Base-by-base conservation (phyloP, 257 asterid genomes). In the Cynanchum wilfordii region DNA sequence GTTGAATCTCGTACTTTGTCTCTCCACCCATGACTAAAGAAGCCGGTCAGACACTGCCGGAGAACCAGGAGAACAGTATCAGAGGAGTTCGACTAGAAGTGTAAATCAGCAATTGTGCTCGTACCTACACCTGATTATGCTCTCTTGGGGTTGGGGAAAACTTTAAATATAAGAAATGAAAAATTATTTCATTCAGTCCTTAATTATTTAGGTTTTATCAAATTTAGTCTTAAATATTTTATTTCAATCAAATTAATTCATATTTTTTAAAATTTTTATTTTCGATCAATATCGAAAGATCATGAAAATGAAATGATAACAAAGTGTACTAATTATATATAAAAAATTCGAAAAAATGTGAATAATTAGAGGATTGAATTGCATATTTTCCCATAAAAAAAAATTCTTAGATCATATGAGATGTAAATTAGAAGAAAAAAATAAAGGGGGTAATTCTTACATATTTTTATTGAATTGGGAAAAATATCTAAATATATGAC, bases 1-100 rank as follows among this genome's bases (percentile, higher is more conserved):
- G 99, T 71, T 91, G 93, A 87, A 94, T 88, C 96, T 83, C 87
- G 85, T 83, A 93, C 40, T 82, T 83, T 69, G 85, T 78, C 72
- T 90, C 97, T 78, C 92, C 87, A 40, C 89, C 91, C 98, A 90
- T 93, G 76, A 70, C 82, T 85, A 79, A 4, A 30, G 24, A 62
- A 62, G 25, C 67, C 24, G 15, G 25, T 22, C 67, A 33, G 45
- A 62, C 45, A 33, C 13, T 4, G 22, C 24, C 45, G 45, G 67
- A 62, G 44, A 11, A 29, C 66, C 42, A 42, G 44, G 42, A 30
- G 38, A 33, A 30, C 45, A 7, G 45, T 29, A 10, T 27, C 40
- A 0, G 20, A 59, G 40, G 13, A 7, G 40, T 3, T 27, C 38
- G 9, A 24, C 38, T 10, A 27, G 40, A 59, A 59, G n/a, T 25